phyloP scores from a whole-genome alignment of 345 rosid genomes.

The Hibiscus trionum region DNA sequence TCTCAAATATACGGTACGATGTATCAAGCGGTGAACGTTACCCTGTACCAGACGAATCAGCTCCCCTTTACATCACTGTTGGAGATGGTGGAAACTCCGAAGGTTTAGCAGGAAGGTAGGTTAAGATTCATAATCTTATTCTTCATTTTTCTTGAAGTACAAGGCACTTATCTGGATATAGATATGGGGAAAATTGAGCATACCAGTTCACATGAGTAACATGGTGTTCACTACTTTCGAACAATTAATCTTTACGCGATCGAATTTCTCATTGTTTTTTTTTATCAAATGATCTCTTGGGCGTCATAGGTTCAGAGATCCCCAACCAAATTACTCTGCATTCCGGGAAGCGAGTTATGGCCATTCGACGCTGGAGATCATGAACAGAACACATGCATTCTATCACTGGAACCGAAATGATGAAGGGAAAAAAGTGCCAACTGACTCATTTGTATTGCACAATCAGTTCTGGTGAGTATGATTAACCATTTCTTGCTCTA shows the following conservation, averaged over 20 bases:
- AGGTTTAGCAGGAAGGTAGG: background rate
- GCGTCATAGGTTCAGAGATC: conserved; percentile 55
- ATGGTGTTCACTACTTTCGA: too few species aligned
- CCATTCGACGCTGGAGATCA: conserved; percentile 75
- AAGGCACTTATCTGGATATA: too few species aligned
- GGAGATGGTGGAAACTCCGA: conserved; percentile 91
- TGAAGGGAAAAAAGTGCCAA: conserved; percentile 67
- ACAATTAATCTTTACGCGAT: too few species aligned
- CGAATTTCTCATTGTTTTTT: too few species aligned
- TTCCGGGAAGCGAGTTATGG: conserved; percentile 94
- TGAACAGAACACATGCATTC: conserved; percentile 72
- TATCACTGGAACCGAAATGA: conserved; percentile 93
- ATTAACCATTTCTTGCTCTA: background rate
- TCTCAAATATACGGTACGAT: conserved; percentile 68
- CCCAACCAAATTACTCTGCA: conserved; percentile 87
- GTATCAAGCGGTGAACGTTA: conserved; percentile 52
- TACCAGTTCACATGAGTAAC: too few species aligned
- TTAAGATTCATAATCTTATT: background rate
- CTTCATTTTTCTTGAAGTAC: too few species aligned
- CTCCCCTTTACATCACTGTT: conserved; percentile 78
- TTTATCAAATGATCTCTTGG: too few species aligned
- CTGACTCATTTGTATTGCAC: conserved; percentile 52
- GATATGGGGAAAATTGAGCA: too few species aligned
- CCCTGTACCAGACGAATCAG: conserved; percentile 67
- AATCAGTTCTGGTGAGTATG: conserved; percentile 57